phyloP scores from a whole-genome alignment of 129 eudicot species.

The Flaveria trinervia region DNA sequence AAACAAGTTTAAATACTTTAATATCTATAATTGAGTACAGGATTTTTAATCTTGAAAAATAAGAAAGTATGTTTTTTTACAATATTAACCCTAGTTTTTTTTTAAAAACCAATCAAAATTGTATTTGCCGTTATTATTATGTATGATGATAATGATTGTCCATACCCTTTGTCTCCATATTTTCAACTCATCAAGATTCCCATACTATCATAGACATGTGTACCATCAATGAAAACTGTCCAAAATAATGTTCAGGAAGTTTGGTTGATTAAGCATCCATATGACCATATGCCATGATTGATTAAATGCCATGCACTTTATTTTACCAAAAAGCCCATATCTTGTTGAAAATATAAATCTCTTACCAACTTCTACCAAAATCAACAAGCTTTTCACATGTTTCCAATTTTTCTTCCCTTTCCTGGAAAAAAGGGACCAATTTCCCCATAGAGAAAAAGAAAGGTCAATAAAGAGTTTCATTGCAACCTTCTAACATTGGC shows the following conservation, averaged over 20 bases:
- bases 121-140: neutral
- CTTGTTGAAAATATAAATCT: constrained; percentile 40
- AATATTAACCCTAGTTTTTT: neutral
- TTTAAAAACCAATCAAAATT: too few relatives aligned
- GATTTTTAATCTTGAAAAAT: too few relatives aligned
- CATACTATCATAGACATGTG: neutral
- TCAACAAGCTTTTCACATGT: constrained; percentile 38
- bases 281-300: neutral
- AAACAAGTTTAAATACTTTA: too few relatives aligned
- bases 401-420: constrained; percentile 25
- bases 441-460: neutral
- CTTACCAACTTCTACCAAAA: constrained; percentile 35
- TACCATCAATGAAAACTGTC: neutral
- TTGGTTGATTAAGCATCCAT: neutral
- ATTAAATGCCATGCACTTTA: neutral
- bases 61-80: too few relatives aligned
- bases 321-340: constrained; percentile 16
- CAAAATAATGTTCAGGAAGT: neutral
- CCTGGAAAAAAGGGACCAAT: constrained; percentile 6
- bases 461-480: neutral
- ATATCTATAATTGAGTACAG: too few relatives aligned
- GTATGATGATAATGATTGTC: neutral
- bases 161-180: neutral
- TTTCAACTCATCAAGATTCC: neutral
- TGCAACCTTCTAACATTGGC: too few relatives aligned